A percentile compares a stretch with the other conserved stretches of the same genome.
Conservation (phyloP, 352 stramenopile species). For the Phytophthora sp. region DNA sequence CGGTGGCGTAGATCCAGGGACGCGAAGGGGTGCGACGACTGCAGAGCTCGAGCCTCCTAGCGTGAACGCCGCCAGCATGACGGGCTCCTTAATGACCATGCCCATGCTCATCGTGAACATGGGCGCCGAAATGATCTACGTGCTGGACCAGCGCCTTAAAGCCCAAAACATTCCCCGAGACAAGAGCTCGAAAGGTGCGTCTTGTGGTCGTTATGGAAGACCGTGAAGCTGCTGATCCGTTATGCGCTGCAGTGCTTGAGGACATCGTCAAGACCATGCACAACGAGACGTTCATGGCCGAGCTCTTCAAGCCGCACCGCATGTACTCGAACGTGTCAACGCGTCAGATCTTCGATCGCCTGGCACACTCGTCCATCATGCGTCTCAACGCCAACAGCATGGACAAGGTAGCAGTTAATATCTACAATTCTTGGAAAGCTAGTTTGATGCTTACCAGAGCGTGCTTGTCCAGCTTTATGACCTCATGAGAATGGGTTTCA, state of each 20-base stretch:
- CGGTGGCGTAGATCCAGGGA: conserved; percentile 9
- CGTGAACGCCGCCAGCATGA: conserved; percentile 35
- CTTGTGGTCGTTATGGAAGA: background rate
- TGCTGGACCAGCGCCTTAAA: conserved; percentile 92
- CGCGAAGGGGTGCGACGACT: conserved; percentile 24
- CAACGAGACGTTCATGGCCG: conserved; percentile 90
- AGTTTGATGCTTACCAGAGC: background rate
- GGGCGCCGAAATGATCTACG: conserved; percentile 95
- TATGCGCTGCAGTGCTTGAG: conserved; percentile 78
- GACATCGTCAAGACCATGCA: conserved; percentile 95
- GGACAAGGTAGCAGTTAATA: conserved; percentile 94
- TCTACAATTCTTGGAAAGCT: too few relatives aligned
- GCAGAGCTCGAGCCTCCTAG: background rate
- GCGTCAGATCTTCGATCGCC: conserved; percentile 90
- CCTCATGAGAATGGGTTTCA: conserved; percentile 96
- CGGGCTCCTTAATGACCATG: conserved; percentile 85
- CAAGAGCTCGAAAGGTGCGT: conserved; percentile 84
- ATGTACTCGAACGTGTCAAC: conserved; percentile 92
- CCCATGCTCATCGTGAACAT: conserved; percentile 95
- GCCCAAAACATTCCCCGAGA: conserved; percentile 90
- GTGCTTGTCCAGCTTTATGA: conserved; percentile 94
- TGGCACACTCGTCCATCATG: conserved; percentile 95
- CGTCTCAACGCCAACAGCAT: conserved; percentile 93
- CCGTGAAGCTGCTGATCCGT: background rate
- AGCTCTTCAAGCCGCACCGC: conserved; percentile 93